Evolutionary conservation across 2,329 filamentous ascomycete genomes (phyloP).

Genomic region (Thermothelomyces thermophilus): DNA sequence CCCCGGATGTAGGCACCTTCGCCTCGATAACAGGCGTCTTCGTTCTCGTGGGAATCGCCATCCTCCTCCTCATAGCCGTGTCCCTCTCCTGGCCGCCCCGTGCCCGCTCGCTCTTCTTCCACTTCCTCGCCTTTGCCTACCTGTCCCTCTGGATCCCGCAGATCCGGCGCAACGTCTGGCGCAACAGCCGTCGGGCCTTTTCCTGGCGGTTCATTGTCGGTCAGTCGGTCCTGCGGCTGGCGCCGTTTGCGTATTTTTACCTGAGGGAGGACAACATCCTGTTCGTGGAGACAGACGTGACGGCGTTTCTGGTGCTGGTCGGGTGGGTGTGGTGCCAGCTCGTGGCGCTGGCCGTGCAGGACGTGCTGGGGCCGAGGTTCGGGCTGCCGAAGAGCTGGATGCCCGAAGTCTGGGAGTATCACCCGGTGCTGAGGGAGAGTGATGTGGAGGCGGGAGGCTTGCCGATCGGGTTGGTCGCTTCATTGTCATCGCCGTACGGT

Average conservation of each 20-base stretch:
- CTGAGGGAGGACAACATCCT: conserved; percentile 71
- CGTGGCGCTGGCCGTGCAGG: conserved; percentile 70
- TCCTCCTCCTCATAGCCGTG: conserved; percentile 45
- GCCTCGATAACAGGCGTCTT: conserved; percentile 52
- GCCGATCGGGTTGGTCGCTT: conserved; percentile 62
- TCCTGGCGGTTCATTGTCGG: conserved; percentile 85
- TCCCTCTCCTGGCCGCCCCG: conserved; percentile 55
- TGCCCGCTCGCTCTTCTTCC: conserved; percentile 50
- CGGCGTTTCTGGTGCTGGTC: conserved; percentile 56
- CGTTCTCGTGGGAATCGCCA: conserved; percentile 47
- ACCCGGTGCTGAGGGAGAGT: conserved; percentile 79
- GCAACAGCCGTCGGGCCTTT: conserved; percentile 88
- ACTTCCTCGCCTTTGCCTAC: conserved; percentile 64
- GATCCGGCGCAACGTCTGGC: conserved; percentile 80
- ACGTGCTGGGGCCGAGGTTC: conserved; percentile 81
- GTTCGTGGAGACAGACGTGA: conserved; percentile 63
- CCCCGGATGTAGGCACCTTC: conserved; percentile 36
- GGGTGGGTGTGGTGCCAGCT: conserved; percentile 88
- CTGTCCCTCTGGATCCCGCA: conserved; percentile 91
- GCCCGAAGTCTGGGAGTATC: conserved; percentile 86
- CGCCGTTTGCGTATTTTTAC: conserved; percentile 84
- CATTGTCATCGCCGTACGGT: conserved; percentile 1
- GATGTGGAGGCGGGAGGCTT: conserved; percentile 71
- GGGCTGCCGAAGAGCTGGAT: conserved; percentile 65
- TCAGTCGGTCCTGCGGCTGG: conserved; percentile 69